A percentile compares a stretch with the other conserved stretches of the same genome.
These are phyloP conservation scores for Ceratobasidium sp. DNA, from an alignment of 1,284 basidiomycete species.

Conservation along the genomic window DNA sequence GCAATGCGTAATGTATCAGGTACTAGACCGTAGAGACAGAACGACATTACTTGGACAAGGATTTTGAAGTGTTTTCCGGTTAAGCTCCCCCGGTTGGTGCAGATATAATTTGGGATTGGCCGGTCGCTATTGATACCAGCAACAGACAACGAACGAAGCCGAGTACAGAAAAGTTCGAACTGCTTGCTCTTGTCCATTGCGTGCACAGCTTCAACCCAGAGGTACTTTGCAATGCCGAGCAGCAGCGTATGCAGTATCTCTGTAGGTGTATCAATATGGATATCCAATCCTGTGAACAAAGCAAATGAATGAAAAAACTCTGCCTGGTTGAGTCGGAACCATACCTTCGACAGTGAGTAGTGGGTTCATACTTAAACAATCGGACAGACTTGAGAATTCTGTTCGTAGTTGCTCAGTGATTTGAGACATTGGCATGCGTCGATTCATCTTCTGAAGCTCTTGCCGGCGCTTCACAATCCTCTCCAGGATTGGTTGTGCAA, in stretches of 20 bases:
- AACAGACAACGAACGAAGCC: constrained; percentile 47
- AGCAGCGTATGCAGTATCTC: constrained; percentile 59
- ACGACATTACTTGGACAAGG: constrained; percentile 55
- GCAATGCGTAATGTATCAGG: constrained; percentile 50
- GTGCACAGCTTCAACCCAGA: constrained; percentile 55
- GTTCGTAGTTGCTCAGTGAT: background rate
- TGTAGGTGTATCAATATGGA: constrained; percentile 55
- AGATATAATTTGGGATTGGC: constrained; percentile 53
- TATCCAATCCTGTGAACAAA: constrained; percentile 43
- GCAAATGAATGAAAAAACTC: background rate
- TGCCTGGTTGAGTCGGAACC: background rate
- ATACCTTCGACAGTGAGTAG: background rate
- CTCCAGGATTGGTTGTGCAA: constrained; percentile 22
- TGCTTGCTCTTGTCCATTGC: constrained; percentile 52
- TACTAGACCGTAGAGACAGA: constrained; percentile 54
- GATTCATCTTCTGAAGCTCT: constrained; percentile 11
- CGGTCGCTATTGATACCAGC: constrained; percentile 38
- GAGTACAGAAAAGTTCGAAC: constrained; percentile 50
- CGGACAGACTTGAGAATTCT: background rate
- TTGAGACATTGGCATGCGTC: constrained; percentile 10
- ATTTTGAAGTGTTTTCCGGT: constrained; percentile 59
- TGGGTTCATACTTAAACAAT: constrained; percentile 11
- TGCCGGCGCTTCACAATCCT: background rate
- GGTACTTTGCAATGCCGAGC: constrained; percentile 59
- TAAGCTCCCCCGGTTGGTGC: constrained; percentile 53